Evolutionary conservation across 306 rosid species (phyloP), one percentile per base, ranked within the genome.

Genomic region (Rosa lucieae): DNA sequence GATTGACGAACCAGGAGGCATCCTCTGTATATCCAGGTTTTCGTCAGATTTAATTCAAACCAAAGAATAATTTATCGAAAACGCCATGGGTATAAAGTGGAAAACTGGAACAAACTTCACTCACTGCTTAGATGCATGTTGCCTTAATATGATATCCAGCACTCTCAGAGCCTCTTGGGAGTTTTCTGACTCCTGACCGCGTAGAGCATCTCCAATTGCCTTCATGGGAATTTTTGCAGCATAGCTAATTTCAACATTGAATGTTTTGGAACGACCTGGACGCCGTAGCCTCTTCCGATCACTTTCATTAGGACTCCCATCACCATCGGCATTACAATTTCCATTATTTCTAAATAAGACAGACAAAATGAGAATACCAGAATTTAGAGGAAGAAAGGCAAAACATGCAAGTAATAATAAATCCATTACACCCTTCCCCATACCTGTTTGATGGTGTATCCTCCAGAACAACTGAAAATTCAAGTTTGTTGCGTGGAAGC

Each of bases 61-160:
- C 9, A 17, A 49, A 48, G 5, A 43, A 5, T 13, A 49, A 58
- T 6, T 10, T 10, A 40, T 49, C 61, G 13, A 65, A 6, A 77
- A n/a, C 42, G 7, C 3, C 61, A 71, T 5, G 17, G 9, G 40
- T 37, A 37, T 13, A 21, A 46, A 62, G 8, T 11, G 58, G 70
- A 73, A 43, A 43, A 62, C 70, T 6, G 18, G 6, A 32, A 5
- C 17, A 59, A 10, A 67, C 14, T 78, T 73, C 43, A 83, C 98
- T 86, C 62, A 96, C 99, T 91, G 98, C 73, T 88, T 93, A 0
- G 99, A 89, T 74, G 99, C 97, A 87, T 96, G 97, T 73, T 96
- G 99, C 76, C 99, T 80, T 70, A 96, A 59, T 23, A 96, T 87
- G 20, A 91, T 91, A 78, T 95, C 99, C 76, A 96, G 82, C 12